These are phyloP conservation scores for Quercus mongolica DNA, from an alignment of 306 rosid species.

Conservation along the genomic window DNA sequence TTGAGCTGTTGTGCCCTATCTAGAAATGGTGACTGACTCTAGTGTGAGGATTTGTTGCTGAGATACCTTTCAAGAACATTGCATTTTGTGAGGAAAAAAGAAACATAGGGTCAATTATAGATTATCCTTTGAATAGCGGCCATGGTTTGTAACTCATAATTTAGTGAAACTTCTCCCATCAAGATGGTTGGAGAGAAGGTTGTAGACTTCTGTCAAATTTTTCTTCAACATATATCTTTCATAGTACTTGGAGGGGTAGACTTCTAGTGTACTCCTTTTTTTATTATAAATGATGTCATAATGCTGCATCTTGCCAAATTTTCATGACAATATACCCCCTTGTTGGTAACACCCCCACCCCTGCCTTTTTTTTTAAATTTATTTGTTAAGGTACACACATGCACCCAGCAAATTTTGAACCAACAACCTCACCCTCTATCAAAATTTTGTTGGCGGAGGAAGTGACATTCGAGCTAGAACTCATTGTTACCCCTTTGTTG, in stretches of 20 bases:
- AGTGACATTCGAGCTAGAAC: too few relatives aligned
- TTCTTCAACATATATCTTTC: background rate
- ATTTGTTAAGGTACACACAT: too few relatives aligned
- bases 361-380: too few relatives aligned
- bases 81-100: background rate
- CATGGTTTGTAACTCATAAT: background rate
- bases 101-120: background rate
- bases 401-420: too few relatives aligned
- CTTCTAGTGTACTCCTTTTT: background rate
- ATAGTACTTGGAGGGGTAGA: background rate
- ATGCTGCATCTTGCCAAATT: background rate
- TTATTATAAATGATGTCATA: background rate
- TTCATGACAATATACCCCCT: background rate
- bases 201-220: too few relatives aligned
- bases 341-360: too few relatives aligned
- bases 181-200: background rate
- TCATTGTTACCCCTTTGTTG: background rate
- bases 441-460: too few relatives aligned
- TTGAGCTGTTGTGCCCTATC: background rate
- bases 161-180: background rate
- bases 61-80: background rate
- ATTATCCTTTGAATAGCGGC: background rate
- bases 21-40: background rate
- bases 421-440: too few relatives aligned
- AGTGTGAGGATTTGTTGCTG: background rate